phyloP scores from a whole-genome alignment of 768 basidiomycete genomes.

The Xerocomellus intermedius region DNA sequence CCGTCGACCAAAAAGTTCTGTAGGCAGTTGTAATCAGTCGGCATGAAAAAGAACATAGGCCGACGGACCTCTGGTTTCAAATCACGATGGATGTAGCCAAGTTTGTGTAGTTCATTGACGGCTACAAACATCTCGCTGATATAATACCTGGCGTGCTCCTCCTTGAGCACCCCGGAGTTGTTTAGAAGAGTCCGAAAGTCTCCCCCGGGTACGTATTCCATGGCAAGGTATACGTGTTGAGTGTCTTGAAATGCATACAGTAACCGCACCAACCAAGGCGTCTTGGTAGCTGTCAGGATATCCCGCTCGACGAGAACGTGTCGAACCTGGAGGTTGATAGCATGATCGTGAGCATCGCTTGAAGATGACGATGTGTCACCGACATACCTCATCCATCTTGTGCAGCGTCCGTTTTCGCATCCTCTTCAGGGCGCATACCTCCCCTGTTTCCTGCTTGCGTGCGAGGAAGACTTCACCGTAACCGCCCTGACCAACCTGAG shows the following conservation, averaged over 20 bases:
- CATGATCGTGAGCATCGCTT: not conserved
- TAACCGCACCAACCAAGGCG: conserved; percentile 93
- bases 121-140: conserved; percentile 97
- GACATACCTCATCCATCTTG: conserved; percentile 94
- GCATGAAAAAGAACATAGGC: not conserved
- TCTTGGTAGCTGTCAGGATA: conserved; percentile 95
- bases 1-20: conserved; percentile 97
- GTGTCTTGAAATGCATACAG: conserved; percentile 97
- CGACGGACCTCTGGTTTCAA: conserved; percentile 89
- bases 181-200: conserved; percentile 97
- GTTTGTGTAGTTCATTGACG: conserved; percentile 91
- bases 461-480: conserved; percentile 98
- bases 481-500: conserved; percentile 97
- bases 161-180: conserved; percentile 96
- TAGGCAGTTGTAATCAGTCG: not conserved
- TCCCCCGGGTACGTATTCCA: conserved; percentile 99
- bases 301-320: conserved; percentile 98
- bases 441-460: conserved; percentile 90
- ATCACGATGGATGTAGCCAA: conserved; percentile 98
- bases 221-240: conserved; percentile 89
- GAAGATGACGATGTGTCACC: not conserved
- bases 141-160: conserved; percentile 96
- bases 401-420: conserved; percentile 92
- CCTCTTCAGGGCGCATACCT: conserved; percentile 96
- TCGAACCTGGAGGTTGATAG: conserved; percentile 59